Percentiles rank a stretch among this genome's conserved stretches.
phyloP scores from a whole-genome alignment of 257 asterid genomes.

The Jasminum sambac region DNA sequence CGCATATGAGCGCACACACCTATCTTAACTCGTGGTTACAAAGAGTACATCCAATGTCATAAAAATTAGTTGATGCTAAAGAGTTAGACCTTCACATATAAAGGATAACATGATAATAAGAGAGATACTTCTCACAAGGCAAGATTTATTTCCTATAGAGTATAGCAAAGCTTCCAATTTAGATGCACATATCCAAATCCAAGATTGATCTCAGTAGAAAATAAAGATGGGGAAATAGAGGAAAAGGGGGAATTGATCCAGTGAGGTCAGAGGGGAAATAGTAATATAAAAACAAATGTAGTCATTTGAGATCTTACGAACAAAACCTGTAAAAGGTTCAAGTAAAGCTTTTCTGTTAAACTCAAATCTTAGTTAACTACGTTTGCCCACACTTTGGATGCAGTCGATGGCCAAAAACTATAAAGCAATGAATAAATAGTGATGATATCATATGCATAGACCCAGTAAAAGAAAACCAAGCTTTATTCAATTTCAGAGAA shows the following conservation, averaged over 20 bases:
- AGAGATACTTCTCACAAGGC: neutral
- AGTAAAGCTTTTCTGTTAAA: constrained; percentile 2
- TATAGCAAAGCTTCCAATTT: neutral
- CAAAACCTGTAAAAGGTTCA: neutral
- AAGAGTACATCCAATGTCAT: neutral
- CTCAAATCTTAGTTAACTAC: neutral
- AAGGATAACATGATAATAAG: neutral
- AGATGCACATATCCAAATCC: neutral
- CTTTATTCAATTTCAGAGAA: neutral
- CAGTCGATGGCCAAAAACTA: neutral
- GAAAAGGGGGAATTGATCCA: neutral
- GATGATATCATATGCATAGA: neutral
- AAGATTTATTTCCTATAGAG: neutral
- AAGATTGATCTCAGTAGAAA: neutral
- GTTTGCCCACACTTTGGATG: neutral
- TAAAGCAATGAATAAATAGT: neutral
- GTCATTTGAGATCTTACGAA: neutral
- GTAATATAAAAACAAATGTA: neutral
- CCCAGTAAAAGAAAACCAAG: neutral
- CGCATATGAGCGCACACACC: no score
- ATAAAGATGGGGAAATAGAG: neutral
- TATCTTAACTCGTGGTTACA: no score
- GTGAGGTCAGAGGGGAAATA: neutral
- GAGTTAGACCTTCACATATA: neutral
- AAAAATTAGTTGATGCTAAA: neutral